These are phyloP conservation scores for Paragyromitra xinjiangensis DNA, from an alignment of 495 filamentous ascomycete species.

Conservation along the genomic window DNA sequence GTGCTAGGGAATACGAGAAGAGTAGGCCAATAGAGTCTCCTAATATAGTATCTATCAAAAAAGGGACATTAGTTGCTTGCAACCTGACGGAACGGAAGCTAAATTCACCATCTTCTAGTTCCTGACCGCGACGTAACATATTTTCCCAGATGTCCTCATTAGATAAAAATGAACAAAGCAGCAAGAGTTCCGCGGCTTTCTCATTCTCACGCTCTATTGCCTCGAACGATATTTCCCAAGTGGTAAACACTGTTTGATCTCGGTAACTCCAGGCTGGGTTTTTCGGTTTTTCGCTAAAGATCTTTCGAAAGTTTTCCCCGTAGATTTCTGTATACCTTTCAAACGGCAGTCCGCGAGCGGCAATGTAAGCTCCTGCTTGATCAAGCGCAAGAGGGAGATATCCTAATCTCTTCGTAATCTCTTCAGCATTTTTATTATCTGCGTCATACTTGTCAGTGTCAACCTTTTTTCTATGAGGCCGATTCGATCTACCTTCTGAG, in stretches of 20 bases:
- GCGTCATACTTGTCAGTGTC: not conserved
- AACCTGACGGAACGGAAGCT: not conserved
- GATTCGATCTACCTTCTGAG: not conserved
- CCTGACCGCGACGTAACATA: slow-evolving; percentile 22
- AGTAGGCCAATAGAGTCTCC: not conserved
- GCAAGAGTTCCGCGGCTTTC: not conserved
- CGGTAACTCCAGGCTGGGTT: not conserved
- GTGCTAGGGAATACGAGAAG: slow-evolving; percentile 24
- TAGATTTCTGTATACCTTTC: not conserved
- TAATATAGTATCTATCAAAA: not conserved
- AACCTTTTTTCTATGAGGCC: not conserved
- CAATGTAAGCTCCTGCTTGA: slow-evolving; percentile 42
- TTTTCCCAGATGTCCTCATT: slow-evolving; percentile 28
- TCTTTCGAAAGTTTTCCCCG: not conserved
- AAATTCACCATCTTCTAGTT: slow-evolving; percentile 12
- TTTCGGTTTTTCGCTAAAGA: not conserved
- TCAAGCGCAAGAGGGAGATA: slow-evolving; percentile 32
- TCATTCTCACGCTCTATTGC: not conserved
- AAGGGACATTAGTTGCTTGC: not conserved
- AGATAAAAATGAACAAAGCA: slow-evolving; percentile 34
- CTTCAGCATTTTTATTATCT: not conserved
- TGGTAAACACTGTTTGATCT: slow-evolving; percentile 1
- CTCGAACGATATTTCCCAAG: slow-evolving; percentile 6
- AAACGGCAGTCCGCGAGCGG: not conserved
- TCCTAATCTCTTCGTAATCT: slow-evolving; percentile 16